Conservation (phyloP, 441 rosid genomes). For the Biscutella laevigata region DNA sequence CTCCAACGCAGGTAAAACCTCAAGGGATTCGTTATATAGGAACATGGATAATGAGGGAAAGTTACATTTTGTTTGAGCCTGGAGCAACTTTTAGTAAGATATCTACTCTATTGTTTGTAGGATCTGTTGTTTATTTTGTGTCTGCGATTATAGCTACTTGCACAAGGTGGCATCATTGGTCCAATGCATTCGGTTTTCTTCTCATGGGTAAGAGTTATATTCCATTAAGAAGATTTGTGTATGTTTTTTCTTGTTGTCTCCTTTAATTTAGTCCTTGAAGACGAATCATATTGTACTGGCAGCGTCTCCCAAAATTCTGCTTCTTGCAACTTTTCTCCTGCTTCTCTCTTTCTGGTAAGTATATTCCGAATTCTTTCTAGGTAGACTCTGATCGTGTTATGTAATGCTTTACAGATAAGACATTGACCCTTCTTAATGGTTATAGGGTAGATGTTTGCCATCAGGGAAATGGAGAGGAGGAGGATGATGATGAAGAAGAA, state of each 20-base stretch:
- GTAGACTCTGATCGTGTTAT: not conserved
- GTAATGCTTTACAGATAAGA: not conserved
- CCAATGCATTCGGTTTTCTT: slow-evolving; percentile 56
- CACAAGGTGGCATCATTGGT: slow-evolving; percentile 68
- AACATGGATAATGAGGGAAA: not conserved
- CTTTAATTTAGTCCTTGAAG: slow-evolving; percentile 3
- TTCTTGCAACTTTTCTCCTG: slow-evolving; percentile 50
- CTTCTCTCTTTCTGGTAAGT: slow-evolving; percentile 57
- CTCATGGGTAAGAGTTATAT: slow-evolving; percentile 42
- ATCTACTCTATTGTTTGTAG: slow-evolving; percentile 32
- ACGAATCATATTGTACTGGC: slow-evolving; percentile 21
- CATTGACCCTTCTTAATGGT: slow-evolving; percentile 21
- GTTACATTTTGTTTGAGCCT: too few relatives aligned
- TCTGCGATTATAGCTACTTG: slow-evolving; percentile 48
- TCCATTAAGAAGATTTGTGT: not conserved
- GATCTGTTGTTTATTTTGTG: slow-evolving; percentile 51
- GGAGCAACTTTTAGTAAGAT: slow-evolving; percentile 3
- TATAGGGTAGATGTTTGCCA: slow-evolving; percentile 84
- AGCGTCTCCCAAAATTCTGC: slow-evolving; percentile 49
- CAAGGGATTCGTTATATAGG: not conserved
- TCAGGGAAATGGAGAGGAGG: slow-evolving; percentile 78
- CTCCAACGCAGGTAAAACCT: slow-evolving; percentile 42
- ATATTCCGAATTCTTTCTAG: not conserved
- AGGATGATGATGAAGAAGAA: slow-evolving; percentile 74
- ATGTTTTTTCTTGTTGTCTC: not conserved